Base-by-base conservation (phyloP, 2,329 filamentous ascomycete genomes). In the Meredithiella fracta region DNA sequence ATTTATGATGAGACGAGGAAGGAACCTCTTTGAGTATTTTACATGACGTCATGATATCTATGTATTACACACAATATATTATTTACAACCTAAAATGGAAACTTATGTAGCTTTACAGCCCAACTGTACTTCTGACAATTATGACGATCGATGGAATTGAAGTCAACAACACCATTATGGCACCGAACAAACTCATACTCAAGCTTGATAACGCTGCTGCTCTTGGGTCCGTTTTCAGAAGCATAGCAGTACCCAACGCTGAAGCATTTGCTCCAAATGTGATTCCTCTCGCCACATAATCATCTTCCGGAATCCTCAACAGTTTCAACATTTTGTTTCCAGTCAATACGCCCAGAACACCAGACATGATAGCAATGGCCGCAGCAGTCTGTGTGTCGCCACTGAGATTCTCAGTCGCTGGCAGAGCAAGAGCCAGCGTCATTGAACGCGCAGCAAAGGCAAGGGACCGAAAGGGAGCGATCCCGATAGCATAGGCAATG, bases 241-340 rank as follows among this genome's bases (percentile, higher is more conserved):
- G 66, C 34, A 80, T 63, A 0, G 79, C 77, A 2, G 78, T 81
- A 1, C 72, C 77, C 40, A 82, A 76, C 4, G 78, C 78, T 3
- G 74, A 77, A 0, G 76, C 78, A 62, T 80, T 81, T 1, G 74
- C 75, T 3, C 78, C 78, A n/a, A 81, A 64, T 1, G 77, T 77
- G 3, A 82, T 76, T 8, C 79, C 78, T n/a, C 77, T 67, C 1
- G 77, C 80, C 34, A 82, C 77, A 59, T 81, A 82, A 64, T 81
- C 79, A 61, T 81, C 78, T 64, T 79, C 73, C 0, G 76, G 76
- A 2, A 82, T 75, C 57, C 67, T 71, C 59, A 81, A 60, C 64
- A 67, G 67, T 3, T 64, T 65, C 51, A 82, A 62, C 55, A 80
- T 68, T 44, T 68, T 63, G 15, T 68, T 67, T 0, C 77, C 79